These are phyloP conservation scores for Rosellinia necatrix DNA, from an alignment of 2,329 filamentous ascomycete genomes.

Conservation along the genomic window DNA sequence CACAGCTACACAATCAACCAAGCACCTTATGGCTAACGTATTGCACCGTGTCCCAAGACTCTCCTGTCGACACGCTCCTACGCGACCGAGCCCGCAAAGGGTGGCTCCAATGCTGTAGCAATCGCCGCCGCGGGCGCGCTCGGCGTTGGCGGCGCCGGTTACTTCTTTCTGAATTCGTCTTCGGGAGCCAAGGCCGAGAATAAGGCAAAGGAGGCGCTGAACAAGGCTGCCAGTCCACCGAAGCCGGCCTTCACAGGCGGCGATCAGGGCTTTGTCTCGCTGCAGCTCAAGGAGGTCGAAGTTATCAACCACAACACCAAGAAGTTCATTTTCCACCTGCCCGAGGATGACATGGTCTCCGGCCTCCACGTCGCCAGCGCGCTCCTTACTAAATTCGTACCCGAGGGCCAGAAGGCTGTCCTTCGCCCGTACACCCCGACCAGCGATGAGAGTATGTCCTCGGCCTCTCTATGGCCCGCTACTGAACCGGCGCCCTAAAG, in stretches of 20 bases:
- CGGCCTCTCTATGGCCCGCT: background rate
- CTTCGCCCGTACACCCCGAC: constrained; percentile 92
- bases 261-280: constrained; percentile 84
- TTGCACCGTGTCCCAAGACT: constrained; percentile 24
- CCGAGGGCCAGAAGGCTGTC: constrained; percentile 81
- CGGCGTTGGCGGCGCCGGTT: constrained; percentile 60
- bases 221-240: constrained; percentile 42
- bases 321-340: constrained; percentile 84
- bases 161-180: constrained; percentile 60
- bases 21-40: constrained; percentile 22
- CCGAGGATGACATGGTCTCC: constrained; percentile 81
- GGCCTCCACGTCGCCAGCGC: constrained; percentile 84
- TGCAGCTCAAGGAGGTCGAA: constrained; percentile 80
- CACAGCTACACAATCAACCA: background rate
- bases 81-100: constrained; percentile 66
- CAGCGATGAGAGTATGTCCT: constrained; percentile 74
- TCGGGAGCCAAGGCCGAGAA: constrained; percentile 61
- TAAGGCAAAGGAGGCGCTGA: constrained; percentile 51
- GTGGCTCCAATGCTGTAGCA: constrained; percentile 62
- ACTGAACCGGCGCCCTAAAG: background rate
- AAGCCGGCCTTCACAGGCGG: constrained; percentile 73
- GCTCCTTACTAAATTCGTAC: constrained; percentile 89
- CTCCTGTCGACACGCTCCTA: constrained; percentile 53
- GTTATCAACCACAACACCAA: constrained; percentile 93
- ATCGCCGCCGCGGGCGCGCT: constrained; percentile 65